A percentile compares a stretch with the other conserved stretches of the same genome.
Evolutionary conservation across 2,329 filamentous ascomycete genomes (phyloP).

Genomic region (Nemania abortiva): DNA sequence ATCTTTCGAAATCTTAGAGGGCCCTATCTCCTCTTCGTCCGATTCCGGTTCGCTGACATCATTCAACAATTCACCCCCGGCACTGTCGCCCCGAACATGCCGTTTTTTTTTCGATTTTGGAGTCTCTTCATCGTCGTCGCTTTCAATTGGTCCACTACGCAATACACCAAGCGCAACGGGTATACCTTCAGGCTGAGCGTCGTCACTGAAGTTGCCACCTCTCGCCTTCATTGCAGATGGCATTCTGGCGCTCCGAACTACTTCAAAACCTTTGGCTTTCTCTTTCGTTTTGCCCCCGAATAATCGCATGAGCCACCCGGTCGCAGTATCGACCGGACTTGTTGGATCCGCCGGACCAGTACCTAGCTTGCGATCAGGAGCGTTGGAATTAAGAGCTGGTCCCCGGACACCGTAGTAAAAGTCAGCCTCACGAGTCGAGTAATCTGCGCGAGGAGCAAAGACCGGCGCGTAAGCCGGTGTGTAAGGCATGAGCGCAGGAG

Average conservation of each 20-base stretch:
- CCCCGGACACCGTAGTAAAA: slow-evolving; percentile 96
- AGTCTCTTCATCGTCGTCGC: slow-evolving; percentile 68
- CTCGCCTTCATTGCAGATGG: slow-evolving; percentile 77
- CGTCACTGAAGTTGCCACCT: slow-evolving; percentile 70
- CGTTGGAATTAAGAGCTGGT: slow-evolving; percentile 84
- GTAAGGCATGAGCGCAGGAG: slow-evolving; percentile 58
- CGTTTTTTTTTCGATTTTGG: slow-evolving; percentile 51
- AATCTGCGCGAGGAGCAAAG: slow-evolving; percentile 77
- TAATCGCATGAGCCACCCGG: slow-evolving; percentile 86
- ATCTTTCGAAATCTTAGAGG: slow-evolving; percentile 59
- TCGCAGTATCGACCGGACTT: slow-evolving; percentile 87
- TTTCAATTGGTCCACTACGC: slow-evolving; percentile 72
- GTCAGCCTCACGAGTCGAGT: slow-evolving; percentile 93
- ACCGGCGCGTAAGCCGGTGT: slow-evolving; percentile 53
- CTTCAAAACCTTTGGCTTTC: slow-evolving; percentile 96
- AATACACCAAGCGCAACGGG: slow-evolving; percentile 73
- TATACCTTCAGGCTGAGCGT: slow-evolving; percentile 75
- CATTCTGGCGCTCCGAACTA: slow-evolving; percentile 89
- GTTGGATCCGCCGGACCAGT: slow-evolving; percentile 96
- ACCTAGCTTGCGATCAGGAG: slow-evolving; percentile 84
- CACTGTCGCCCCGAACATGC: slow-evolving; percentile 49
- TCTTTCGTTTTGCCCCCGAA: slow-evolving; percentile 91
- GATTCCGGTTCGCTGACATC: slow-evolving; percentile 62
- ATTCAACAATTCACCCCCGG: slow-evolving; percentile 58
- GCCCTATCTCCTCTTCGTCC: slow-evolving; percentile 55